Conservation (phyloP, 2,329 filamentous ascomycete genomes). For the Gnomoniopsis smithogilvyi region DNA sequence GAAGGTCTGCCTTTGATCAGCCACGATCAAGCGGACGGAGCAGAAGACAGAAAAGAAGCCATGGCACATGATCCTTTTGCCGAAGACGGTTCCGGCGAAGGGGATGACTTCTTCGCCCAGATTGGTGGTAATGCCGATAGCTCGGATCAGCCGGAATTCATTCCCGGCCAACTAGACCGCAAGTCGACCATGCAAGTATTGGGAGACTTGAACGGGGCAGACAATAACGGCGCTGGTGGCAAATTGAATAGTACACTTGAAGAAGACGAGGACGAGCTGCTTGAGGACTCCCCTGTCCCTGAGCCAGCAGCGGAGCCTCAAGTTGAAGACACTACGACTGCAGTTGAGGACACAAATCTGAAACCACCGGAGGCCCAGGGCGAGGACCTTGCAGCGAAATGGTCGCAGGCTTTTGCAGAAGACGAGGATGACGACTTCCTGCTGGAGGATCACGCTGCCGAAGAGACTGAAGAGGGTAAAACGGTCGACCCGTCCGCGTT, state of each 20-base stretch:
- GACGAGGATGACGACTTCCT: conserved; percentile 66
- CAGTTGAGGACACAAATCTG: conserved; percentile 21
- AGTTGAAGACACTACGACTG: conserved; percentile 23
- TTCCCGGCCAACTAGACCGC: conserved; percentile 47
- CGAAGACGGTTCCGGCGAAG: conserved; percentile 40
- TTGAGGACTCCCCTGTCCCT: not conserved
- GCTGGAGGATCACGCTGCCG: conserved; percentile 49
- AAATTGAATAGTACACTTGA: conserved; percentile 29
- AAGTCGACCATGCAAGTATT: conserved; percentile 71
- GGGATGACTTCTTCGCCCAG: conserved; percentile 61
- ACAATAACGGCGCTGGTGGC: conserved; percentile 22
- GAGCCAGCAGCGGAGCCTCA: conserved; percentile 12
- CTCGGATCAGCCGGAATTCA: conserved; percentile 24
- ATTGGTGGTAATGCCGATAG: conserved; percentile 32
- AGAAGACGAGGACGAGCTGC: conserved; percentile 25
- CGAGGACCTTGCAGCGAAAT: conserved; percentile 73
- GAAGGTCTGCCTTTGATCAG: conserved; percentile 66
- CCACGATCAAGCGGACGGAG: conserved; percentile 27
- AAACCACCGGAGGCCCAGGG: conserved; percentile 29
- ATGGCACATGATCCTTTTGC: conserved; percentile 31
- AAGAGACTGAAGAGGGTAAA: conserved; percentile 30
- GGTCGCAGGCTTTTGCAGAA: conserved; percentile 77
- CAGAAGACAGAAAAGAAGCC: conserved; percentile 20
- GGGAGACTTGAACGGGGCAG: conserved; percentile 40
- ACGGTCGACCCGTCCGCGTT: conserved; percentile 62